Base-by-base conservation (phyloP, 176 grass and related monocot genomes). In the Pontederia paniculata region DNA sequence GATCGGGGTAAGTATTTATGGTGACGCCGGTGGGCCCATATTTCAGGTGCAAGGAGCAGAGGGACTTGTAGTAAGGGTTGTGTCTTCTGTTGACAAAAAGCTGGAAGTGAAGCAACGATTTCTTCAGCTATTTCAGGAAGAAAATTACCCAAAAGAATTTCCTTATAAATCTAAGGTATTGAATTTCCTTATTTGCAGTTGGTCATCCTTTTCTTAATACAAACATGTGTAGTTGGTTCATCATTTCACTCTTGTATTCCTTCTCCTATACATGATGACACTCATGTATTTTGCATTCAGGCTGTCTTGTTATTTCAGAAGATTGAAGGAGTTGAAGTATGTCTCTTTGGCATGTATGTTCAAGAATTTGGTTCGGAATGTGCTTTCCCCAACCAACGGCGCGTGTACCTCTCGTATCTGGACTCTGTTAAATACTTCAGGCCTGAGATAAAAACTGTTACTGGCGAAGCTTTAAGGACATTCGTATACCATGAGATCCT, bases 291-390 rank as follows among this genome's bases (percentile, higher is more conserved):
- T 80, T 17, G 72, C 76, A 73, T 80, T 44, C 75, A 99, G 94
- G 94, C 94, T 62, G 68, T 99, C 66, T 79, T 99, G 60, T 78
- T 99, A 60, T 99, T 99, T 75, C 94, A 99, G 77, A 99, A 82
- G 83, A 99, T 99, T 66, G 94, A 99, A 87, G 94, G 94, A 20
- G 94, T 99, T 51, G 94, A 99, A 87, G 94, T 99, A 51, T 99
- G 87, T 70, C 66, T 99, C 50, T 99, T 99, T 74, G 94, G 94
- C 60, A 99, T 99, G 94, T 99, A 99, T 75, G 94, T 99, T 65
- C 94, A 99, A 84, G 94, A 99, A 79, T 99, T 99, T 79, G 87
- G 94, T 71, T 83, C 83, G 4, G 94, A 99, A 60, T 91, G 77
- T 44, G 55, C 80, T 63, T 88, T 75, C 25, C 94, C 94, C 0